Percentiles rank a stretch among this genome's conserved stretches.
These are phyloP conservation scores for Penicillium olsonii DNA, from an alignment of 2,329 filamentous ascomycete species.

Conservation along the genomic window DNA sequence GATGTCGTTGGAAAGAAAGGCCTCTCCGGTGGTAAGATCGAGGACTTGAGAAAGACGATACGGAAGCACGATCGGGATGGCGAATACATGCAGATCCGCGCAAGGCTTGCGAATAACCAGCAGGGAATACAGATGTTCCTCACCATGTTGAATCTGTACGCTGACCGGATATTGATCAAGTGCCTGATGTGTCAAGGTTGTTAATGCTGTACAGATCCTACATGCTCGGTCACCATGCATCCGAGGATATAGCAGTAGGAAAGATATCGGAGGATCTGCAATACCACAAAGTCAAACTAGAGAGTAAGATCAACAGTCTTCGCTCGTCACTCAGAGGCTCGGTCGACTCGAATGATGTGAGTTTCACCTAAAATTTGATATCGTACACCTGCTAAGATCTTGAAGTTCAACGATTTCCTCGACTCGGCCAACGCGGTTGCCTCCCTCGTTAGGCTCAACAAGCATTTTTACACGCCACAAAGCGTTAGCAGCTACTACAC, in stretches of 20 bases:
- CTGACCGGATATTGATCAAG: not conserved
- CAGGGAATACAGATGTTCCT: not conserved
- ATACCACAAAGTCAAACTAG: not conserved
- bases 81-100: not conserved
- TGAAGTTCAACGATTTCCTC: not conserved
- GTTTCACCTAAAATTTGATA: not conserved
- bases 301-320: not conserved
- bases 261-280: not conserved
- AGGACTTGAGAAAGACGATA: not conserved
- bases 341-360: not conserved
- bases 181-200: not conserved
- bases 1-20: not conserved
- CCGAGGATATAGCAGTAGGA: not conserved
- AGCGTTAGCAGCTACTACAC: conserved; percentile 21
- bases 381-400: not conserved
- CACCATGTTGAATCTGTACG: not conserved
- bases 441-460: conserved; percentile 14
- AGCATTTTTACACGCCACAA: conserved; percentile 25
- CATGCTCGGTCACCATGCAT: not conserved
- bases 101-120: not conserved
- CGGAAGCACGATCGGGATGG: not conserved
- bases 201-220: not conserved
- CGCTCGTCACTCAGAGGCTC: not conserved
- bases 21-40: not conserved
- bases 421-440: not conserved